Conservation (phyloP, 768 basidiomycete species). For the Hypholoma sublateritium region DNA sequence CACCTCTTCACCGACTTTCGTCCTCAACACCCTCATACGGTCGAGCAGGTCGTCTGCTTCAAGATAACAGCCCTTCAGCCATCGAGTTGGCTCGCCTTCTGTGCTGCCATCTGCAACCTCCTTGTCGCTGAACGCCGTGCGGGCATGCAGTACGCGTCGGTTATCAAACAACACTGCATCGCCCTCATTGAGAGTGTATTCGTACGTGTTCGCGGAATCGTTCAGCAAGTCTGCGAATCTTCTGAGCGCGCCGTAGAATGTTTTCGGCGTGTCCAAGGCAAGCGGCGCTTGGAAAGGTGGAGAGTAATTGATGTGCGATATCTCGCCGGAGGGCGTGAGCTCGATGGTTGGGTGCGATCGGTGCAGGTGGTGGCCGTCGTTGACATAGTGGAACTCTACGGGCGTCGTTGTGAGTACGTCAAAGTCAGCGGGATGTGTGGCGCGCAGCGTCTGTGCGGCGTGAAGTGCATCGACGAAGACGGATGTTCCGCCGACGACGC, state of each 20-base stretch:
- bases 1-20: conserved; percentile 13
- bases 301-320: conserved; percentile 83
- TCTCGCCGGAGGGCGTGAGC: conserved; percentile 34
- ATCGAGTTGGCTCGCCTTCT: conserved; percentile 61
- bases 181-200: conserved; percentile 75
- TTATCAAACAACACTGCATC: conserved; percentile 94
- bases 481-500: conserved; percentile 80
- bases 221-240: conserved; percentile 62
- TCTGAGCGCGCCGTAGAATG: conserved; percentile 63
- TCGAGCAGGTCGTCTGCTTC: conserved; percentile 68
- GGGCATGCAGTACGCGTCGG: conserved; percentile 82
- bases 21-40: conserved; percentile 52
- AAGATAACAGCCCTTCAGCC: conserved; percentile 89
- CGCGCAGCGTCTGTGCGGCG: conserved; percentile 55
- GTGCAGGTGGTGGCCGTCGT: conserved; percentile 84
- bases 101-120: conserved; percentile 27
- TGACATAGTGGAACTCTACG: conserved; percentile 90
- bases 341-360: conserved; percentile 75
- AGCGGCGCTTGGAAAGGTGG: conserved; percentile 94
- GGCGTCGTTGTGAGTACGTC: conserved; percentile 55
- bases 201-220: conserved; percentile 46
- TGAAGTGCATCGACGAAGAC: conserved; percentile 83
- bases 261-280: conserved; percentile 46
- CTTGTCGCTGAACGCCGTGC: conserved; percentile 68
- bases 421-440: conserved; percentile 50